Conservation (phyloP, 805 yeast species). For the Saturnispora diversa region DNA sequence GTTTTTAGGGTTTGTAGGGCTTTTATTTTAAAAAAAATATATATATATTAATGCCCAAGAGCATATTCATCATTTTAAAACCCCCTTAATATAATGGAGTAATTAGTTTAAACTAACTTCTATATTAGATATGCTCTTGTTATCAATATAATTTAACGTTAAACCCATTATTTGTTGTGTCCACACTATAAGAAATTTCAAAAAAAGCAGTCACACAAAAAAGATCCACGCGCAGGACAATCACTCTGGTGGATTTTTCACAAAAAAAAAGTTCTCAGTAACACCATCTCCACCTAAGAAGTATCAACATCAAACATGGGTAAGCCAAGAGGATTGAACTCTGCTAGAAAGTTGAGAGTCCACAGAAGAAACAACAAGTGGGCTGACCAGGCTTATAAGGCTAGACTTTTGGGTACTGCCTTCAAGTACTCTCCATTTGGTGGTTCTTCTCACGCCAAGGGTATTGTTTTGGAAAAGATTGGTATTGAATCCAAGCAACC, state of each 20-base stretch:
- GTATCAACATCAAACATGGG: constrained; percentile 37
- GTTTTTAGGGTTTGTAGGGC: too few species aligned
- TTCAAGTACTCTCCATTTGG: constrained; percentile 99
- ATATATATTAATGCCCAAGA: too few species aligned
- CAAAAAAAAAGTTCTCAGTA: constrained; percentile 1
- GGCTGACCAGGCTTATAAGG: constrained; percentile 98
- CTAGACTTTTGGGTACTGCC: constrained; percentile 98
- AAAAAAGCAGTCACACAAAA: background rate
- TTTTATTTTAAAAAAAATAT: too few species aligned
- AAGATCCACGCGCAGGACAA: constrained; percentile 2
- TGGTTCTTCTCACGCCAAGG: constrained; percentile 99
- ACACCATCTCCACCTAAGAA: background rate
- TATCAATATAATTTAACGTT: too few species aligned
- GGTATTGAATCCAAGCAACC: constrained; percentile 99
- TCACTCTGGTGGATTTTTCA: constrained; percentile 3
- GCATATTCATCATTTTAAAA: too few species aligned
- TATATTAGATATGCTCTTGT: too few species aligned
- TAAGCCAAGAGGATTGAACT: constrained; percentile 99
- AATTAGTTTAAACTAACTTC: too few species aligned
- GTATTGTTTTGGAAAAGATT: constrained; percentile 97
- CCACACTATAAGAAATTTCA: too few species aligned
- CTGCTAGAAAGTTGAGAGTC: constrained; percentile 99
- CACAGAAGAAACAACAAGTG: constrained; percentile 99
- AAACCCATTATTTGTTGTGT: too few species aligned
- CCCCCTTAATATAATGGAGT: too few species aligned